Evolutionary conservation across 2,329 filamentous ascomycete species (phyloP), one percentile per base, ranked within the genome.

Genomic region (Aspergillaceae sp.): DNA sequence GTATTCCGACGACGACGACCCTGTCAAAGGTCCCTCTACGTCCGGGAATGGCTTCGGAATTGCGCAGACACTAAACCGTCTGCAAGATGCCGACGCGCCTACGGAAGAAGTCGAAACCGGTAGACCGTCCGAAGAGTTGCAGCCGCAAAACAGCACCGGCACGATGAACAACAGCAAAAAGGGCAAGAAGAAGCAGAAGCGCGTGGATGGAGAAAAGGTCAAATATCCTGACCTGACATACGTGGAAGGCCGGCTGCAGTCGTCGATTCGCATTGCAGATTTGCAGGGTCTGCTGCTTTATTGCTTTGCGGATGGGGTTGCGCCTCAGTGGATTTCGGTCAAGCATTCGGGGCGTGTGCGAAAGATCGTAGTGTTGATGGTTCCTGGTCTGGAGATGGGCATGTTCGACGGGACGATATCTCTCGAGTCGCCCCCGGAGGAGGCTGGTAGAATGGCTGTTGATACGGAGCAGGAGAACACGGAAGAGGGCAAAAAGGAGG

Each of bases 291-390:
- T 83, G 29, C 67, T 76, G 7, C 68, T 83, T 27, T 83, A 83
- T 61, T 68, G 80, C 50, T 73, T 83, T 45, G 76, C 78, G n/a
- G 79, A 82, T 56, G 77, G 74, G 6, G 67, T 73, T 30, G 75
- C 76, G 28, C 80, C 80, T n/a, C 77, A 80, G 58, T 83, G 79
- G 79, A 74, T 81, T 10, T 75, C 78, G 29, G 68, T 83, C 48
- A 74, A 72, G 50, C 75, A 82, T 59, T 76, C 76, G 40, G 67
- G 65, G 11, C 69, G 72, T 49, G 73, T 83, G 36, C 69, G 70
- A 47, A 94, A 92, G 68, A 84, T 94, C 29, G 90, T 97, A 29
- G 79, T 87, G 36, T 72, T 98, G 54, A 91, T 96, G 86, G 82
- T 96, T 7, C 92, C 92, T 7, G 92, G 92, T 0, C 70, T 98